Percentiles rank a stretch among this genome's conserved stretches.
phyloP scores from a whole-genome alignment of 352 stramenopile genomes.

The Phytopythium boreale region DNA sequence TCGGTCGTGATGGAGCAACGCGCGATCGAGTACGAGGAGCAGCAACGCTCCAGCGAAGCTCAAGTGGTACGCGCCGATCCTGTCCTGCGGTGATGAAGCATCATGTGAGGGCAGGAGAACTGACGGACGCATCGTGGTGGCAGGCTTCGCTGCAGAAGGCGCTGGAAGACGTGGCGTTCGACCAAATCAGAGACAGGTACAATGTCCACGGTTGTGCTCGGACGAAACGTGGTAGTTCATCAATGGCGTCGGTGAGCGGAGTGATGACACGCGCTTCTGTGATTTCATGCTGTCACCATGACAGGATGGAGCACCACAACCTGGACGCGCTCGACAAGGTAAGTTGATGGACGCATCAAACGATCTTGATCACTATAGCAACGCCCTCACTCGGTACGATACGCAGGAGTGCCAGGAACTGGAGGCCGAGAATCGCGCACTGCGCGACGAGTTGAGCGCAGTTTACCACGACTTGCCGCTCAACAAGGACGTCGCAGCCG shows the following conservation, averaged over 20 bases:
- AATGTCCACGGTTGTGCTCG: no score
- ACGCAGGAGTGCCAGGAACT: constrained; percentile 30
- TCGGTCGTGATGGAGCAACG: constrained; percentile 39
- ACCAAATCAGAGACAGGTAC: constrained; percentile 17
- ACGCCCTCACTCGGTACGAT: background rate
- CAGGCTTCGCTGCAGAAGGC: constrained; percentile 13
- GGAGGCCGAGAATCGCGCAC: constrained; percentile 24
- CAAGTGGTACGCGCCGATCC: constrained; percentile 25
- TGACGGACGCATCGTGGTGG: background rate
- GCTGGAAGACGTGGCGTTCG: constrained; percentile 23
- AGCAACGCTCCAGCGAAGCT: constrained; percentile 20
- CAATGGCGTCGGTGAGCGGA: no score
- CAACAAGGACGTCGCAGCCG: constrained; percentile 31
- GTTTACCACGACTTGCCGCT: constrained; percentile 41
- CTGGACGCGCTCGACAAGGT: constrained; percentile 26
- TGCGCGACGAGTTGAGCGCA: constrained; percentile 24
- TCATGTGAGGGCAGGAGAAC: background rate
- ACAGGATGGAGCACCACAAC: constrained; percentile 34
- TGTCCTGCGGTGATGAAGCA: background rate
- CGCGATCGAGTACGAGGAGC: constrained; percentile 28
- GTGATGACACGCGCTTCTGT: background rate
- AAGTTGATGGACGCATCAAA: background rate
- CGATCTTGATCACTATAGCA: background rate
- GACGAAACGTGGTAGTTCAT: no score
- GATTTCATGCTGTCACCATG: background rate